phyloP scores from a whole-genome alignment of 1,284 basidiomycete species.

The Tilletia indica region DNA sequence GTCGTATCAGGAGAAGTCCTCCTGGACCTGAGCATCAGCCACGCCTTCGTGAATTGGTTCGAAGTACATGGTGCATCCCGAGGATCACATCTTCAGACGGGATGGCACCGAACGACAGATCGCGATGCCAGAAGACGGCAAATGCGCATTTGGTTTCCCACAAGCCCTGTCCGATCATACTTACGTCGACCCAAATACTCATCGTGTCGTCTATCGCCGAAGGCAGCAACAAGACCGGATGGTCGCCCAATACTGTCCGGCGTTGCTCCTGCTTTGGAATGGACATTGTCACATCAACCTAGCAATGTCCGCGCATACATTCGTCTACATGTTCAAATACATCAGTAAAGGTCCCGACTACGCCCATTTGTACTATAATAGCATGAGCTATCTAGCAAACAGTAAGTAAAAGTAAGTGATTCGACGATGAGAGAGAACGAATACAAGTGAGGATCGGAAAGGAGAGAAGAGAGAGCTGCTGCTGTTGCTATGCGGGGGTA shows the following conservation, averaged over 20 bases:
- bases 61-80: background rate
- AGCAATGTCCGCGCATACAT: background rate
- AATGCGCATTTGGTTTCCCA: background rate
- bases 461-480: too few relatives aligned
- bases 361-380: too few relatives aligned
- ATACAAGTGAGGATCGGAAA: too few relatives aligned
- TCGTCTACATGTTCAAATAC: conserved; percentile 8
- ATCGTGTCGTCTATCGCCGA: background rate
- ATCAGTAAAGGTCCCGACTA: background rate
- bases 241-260: background rate
- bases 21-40: background rate
- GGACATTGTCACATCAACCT: background rate
- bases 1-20: background rate
- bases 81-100: background rate
- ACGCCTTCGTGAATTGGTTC: background rate
- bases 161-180: background rate
- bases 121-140: background rate
- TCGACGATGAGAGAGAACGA: too few relatives aligned
- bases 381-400: too few relatives aligned
- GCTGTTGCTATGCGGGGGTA: too few relatives aligned
- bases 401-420: too few relatives aligned
- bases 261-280: background rate
- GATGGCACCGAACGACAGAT: background rate
- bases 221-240: background rate
- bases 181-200: background rate